Conservation (phyloP, 1,139 yeast genomes). For the Debaryomyces fabryi region DNA sequence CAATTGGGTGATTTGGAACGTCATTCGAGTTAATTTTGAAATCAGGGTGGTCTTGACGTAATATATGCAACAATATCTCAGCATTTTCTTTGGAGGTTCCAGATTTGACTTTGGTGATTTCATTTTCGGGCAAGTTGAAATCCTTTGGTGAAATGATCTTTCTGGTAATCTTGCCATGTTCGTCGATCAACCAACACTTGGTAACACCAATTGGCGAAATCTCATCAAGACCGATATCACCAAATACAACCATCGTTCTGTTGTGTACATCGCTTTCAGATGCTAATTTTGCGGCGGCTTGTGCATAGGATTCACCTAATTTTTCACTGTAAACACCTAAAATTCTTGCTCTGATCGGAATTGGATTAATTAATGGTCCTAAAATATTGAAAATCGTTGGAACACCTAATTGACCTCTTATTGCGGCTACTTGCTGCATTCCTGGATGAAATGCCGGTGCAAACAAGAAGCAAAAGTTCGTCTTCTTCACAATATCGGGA, state of each 20-base stretch:
- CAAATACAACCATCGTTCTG: constrained; percentile 86
- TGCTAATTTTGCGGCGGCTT: constrained; percentile 65
- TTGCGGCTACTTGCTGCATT: constrained; percentile 79
- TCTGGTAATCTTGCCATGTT: constrained; percentile 39
- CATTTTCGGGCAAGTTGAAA: constrained; percentile 80
- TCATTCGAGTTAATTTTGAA: constrained; percentile 21
- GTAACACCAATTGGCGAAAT: constrained; percentile 87
- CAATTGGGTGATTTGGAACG: constrained; percentile 57
- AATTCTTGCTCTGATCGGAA: constrained; percentile 77
- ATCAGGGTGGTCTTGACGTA: constrained; percentile 53
- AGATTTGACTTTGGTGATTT: constrained; percentile 66
- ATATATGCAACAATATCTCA: constrained; percentile 53
- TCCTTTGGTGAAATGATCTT: constrained; percentile 59
- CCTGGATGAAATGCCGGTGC: constrained; percentile 98
- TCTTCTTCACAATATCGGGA: constrained; percentile 57
- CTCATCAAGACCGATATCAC: constrained; percentile 88
- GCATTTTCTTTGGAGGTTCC: constrained; percentile 93
- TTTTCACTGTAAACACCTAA: constrained; percentile 84
- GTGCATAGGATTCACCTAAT: constrained; percentile 82
- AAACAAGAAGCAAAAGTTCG: constrained; percentile 73
- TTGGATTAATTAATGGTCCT: constrained; percentile 93
- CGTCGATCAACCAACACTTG: constrained; percentile 72
- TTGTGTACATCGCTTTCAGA: constrained; percentile 46
- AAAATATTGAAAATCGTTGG: constrained; percentile 93
- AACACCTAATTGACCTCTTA: constrained; percentile 75